Conservation (phyloP, 164 flowering plant species). For the Aristolochia fimbriata region DNA sequence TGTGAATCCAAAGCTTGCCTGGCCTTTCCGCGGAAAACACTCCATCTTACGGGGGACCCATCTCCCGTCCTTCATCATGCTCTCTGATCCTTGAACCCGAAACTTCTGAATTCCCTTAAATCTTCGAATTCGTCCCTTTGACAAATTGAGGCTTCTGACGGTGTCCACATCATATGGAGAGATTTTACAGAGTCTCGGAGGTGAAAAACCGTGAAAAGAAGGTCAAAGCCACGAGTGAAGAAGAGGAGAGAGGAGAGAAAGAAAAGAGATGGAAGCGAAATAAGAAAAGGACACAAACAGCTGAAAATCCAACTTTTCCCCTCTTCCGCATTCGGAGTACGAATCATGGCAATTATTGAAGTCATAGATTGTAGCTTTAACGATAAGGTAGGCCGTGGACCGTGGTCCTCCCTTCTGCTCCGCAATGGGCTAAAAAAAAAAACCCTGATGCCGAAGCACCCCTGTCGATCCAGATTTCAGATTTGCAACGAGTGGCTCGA, state of each 20-base stretch:
- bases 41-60: too few relatives aligned
- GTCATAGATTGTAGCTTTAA: slow-evolving; percentile 8
- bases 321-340: not conserved
- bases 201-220: slow-evolving; percentile 1
- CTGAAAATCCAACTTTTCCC: slow-evolving; percentile 1
- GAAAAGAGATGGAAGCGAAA: not conserved
- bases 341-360: slow-evolving; percentile 12
- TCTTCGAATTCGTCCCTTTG: too few relatives aligned
- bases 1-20: too few relatives aligned
- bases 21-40: too few relatives aligned
- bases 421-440: too few relatives aligned
- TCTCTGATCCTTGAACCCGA: too few relatives aligned
- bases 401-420: not conserved
- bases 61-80: too few relatives aligned
- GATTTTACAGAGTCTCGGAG: not conserved
- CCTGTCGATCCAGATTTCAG: too few relatives aligned
- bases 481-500: too few relatives aligned
- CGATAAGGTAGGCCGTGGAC: slow-evolving; percentile 11
- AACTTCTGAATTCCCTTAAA: too few relatives aligned
- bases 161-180: not conserved
- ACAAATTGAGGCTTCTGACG: too few relatives aligned
- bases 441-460: too few relatives aligned
- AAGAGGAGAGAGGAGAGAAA: not conserved
- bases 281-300: slow-evolving; percentile 2
- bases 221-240: slow-evolving; percentile 3